Percentiles rank a stretch among this genome's conserved stretches.
Conservation (phyloP, 1,139 yeast species). For the Blastobotrys arbuscula region DNA sequence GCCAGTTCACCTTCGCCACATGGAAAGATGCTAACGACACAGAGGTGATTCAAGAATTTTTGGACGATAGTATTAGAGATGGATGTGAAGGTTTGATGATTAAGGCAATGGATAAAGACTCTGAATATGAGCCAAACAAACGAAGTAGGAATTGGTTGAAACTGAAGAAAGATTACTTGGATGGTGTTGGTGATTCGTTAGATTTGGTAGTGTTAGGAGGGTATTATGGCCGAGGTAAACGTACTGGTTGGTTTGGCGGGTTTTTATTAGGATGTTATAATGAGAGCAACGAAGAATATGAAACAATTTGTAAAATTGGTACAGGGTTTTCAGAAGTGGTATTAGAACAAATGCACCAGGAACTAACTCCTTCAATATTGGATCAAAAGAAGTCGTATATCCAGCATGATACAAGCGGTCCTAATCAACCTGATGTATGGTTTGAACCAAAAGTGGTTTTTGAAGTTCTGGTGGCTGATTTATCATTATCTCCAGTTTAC, state of each 20-base stretch:
- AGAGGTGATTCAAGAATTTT: constrained; percentile 70
- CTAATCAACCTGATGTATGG: constrained; percentile 87
- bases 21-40: constrained; percentile 64
- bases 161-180: constrained; percentile 86
- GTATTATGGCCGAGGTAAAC: constrained; percentile 86
- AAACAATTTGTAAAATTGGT: constrained; percentile 94
- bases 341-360: constrained; percentile 52
- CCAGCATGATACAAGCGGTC: constrained; percentile 52
- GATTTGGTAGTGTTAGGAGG: constrained; percentile 95
- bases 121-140: constrained; percentile 89
- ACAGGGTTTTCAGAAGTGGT: constrained; percentile 94
- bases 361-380: constrained; percentile 65
- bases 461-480: constrained; percentile 92
- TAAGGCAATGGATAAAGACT: constrained; percentile 75
- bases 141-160: constrained; percentile 95
- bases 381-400: constrained; percentile 63
- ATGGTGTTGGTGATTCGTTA: constrained; percentile 82
- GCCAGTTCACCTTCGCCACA: constrained; percentile 80
- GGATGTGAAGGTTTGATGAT: constrained; percentile 97
- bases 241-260: constrained; percentile 95
- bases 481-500: constrained; percentile 86
- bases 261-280: constrained; percentile 86
- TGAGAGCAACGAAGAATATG: constrained; percentile 84
- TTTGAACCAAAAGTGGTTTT: constrained; percentile 83
- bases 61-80: constrained; percentile 85